Percentiles rank a stretch among this genome's conserved stretches.
Evolutionary conservation across 306 rosid genomes (phyloP).

Genomic region (Cotoneaster glaucophyllus): DNA sequence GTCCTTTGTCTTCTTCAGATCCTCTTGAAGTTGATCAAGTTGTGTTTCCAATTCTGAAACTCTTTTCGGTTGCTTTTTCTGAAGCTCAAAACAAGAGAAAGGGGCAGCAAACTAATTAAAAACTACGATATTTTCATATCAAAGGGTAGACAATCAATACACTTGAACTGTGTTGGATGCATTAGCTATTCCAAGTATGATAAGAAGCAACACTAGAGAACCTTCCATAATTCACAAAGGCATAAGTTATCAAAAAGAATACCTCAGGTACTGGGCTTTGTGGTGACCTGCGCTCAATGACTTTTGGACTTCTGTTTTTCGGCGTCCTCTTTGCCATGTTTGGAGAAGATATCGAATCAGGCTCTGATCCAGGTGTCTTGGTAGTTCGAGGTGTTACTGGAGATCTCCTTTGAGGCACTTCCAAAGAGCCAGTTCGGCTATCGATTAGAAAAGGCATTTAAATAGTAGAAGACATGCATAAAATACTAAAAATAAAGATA

Average conservation of each 20-base stretch:
- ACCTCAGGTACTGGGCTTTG: conserved; percentile 64
- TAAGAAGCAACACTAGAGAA: not conserved
- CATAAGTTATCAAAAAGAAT: conserved; percentile 4
- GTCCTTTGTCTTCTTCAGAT: conserved; percentile 59
- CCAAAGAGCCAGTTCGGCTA: conserved; percentile 47
- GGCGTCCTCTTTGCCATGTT: conserved; percentile 43
- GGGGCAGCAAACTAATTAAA: not conserved
- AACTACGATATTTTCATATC: not conserved
- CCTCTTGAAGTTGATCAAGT: conserved; percentile 66
- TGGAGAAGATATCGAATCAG: conserved; percentile 40
- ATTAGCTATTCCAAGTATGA: not conserved
- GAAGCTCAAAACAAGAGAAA: conserved; percentile 6
- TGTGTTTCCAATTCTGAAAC: conserved; percentile 61
- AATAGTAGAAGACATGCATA: not conserved
- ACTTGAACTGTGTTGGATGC: not conserved
- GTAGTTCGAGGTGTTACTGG: conserved; percentile 50
- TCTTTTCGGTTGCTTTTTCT: conserved; percentile 58
- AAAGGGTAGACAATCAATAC: not conserved
- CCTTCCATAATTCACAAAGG: not conserved
- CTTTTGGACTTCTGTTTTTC: conserved; percentile 54
- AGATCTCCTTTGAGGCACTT: conserved; percentile 59
- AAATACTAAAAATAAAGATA: not conserved
- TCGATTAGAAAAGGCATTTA: conserved; percentile 10
- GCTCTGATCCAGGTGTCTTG: conserved; percentile 40
- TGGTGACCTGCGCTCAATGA: conserved; percentile 50